Conservation (phyloP, 1,284 basidiomycete genomes). For the Pseudozyma pruni region DNA sequence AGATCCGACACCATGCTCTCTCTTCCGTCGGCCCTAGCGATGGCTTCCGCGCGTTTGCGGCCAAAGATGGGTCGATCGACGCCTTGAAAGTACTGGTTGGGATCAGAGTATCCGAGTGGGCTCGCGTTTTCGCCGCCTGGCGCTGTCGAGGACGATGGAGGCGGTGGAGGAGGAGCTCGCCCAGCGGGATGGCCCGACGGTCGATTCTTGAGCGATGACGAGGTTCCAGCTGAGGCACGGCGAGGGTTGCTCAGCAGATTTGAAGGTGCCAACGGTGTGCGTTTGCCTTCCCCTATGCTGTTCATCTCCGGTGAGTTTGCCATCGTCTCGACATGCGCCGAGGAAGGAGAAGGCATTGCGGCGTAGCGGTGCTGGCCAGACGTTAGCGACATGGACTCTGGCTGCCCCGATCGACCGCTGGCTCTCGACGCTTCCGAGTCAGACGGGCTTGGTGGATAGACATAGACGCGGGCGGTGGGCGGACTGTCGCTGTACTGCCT, state of each 20-base stretch:
- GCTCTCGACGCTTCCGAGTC: constrained; percentile 33
- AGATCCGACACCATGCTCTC: constrained; percentile 62
- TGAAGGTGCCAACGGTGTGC: constrained; percentile 48
- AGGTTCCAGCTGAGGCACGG: constrained; percentile 19
- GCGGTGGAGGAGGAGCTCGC: constrained; percentile 47
- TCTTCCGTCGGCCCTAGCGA: constrained; percentile 51
- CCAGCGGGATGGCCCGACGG: constrained; percentile 55
- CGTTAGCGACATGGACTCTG: neutral
- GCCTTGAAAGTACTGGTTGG: constrained; percentile 44
- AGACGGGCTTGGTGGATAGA: constrained; percentile 59
- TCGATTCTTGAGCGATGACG: constrained; percentile 14
- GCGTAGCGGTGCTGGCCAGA: constrained; percentile 18
- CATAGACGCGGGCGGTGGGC: constrained; percentile 53
- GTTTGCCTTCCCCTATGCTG: constrained; percentile 1
- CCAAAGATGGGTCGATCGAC: constrained; percentile 48
- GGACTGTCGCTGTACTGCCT: constrained; percentile 12
- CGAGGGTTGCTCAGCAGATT: constrained; percentile 35
- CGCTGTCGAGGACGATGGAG: constrained; percentile 42
- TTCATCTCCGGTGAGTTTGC: constrained; percentile 3
- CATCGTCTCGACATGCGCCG: constrained; percentile 35
- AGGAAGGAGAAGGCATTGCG: constrained; percentile 31
- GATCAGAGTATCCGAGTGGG: constrained; percentile 43
- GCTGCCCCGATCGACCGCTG: constrained; percentile 4
- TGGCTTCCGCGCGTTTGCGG: constrained; percentile 50
- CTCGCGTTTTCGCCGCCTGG: constrained; percentile 6